Conservation (phyloP, 176 grass and related monocot genomes). For the Elaeis guineensis region DNA sequence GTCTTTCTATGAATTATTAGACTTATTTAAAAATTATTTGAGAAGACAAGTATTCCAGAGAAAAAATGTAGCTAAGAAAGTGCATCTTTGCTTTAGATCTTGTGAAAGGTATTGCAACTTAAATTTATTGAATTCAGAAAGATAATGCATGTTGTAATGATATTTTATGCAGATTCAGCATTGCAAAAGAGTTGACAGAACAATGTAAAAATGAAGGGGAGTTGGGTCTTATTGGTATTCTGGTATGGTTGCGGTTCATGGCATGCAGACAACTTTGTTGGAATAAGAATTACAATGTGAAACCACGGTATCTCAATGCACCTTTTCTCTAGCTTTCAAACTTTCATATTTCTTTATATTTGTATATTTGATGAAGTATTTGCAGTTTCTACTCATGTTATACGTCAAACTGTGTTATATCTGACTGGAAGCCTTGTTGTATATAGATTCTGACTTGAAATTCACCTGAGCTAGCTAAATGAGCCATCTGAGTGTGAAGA, state of each 20-base stretch:
- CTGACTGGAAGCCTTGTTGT: too few relatives aligned
- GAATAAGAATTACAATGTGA: slow-evolving; percentile 21
- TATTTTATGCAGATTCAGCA: slow-evolving; percentile 9
- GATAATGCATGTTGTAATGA: neutral
- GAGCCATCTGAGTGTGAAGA: too few relatives aligned
- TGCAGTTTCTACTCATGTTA: too few relatives aligned
- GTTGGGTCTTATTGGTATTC: slow-evolving; percentile 7
- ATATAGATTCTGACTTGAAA: too few relatives aligned
- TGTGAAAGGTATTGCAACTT: neutral
- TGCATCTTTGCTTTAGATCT: too few relatives aligned
- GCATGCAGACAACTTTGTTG: slow-evolving; percentile 14
- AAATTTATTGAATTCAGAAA: neutral
- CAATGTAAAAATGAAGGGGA: slow-evolving; percentile 3
- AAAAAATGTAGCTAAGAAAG: too few relatives aligned
- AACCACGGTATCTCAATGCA: slow-evolving; percentile 4
- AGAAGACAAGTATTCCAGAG: too few relatives aligned
- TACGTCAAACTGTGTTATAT: too few relatives aligned
- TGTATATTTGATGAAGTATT: neutral
- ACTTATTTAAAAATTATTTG: neutral
- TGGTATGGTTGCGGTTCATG: slow-evolving; percentile 22
- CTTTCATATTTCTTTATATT: too few relatives aligned
- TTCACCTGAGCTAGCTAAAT: too few relatives aligned
- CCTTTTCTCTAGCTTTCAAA: too few relatives aligned
- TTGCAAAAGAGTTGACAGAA: slow-evolving; percentile 8
- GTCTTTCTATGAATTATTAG: neutral